A percentile compares a stretch with the other conserved stretches of the same genome.
Evolutionary conservation across 2,329 filamentous ascomycete species (phyloP).

Genomic region (Lomentospora prolificans): DNA sequence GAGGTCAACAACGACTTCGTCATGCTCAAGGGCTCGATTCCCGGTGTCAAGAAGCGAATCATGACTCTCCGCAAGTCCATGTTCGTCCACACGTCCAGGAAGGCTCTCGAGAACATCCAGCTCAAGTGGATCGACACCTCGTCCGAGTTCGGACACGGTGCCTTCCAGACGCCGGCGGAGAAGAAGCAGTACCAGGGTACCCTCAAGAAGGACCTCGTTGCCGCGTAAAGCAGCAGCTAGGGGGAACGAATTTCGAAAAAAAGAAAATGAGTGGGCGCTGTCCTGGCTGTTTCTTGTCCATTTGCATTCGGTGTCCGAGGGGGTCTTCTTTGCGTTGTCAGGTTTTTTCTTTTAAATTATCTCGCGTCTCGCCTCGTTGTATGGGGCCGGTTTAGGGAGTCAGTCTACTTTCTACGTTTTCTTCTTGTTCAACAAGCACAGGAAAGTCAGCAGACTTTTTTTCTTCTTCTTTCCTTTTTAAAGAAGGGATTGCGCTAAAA

Average conservation of each 20-base stretch:
- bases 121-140: constrained; percentile 99
- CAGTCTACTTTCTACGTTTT: background rate
- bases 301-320: background rate
- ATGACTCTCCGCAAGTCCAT: constrained; percentile 99
- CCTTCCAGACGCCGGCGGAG: constrained; percentile 96
- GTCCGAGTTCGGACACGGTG: constrained; percentile 99
- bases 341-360: background rate
- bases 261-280: background rate
- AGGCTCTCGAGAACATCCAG: constrained; percentile 96
- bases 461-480: background rate
- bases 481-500: background rate
- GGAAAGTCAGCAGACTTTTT: background rate
- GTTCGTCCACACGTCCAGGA: constrained; percentile 92
- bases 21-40: constrained; percentile 94
- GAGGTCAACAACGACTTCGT: constrained; percentile 99
- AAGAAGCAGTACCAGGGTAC: constrained; percentile 97
- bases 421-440: background rate
- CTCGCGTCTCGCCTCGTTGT: background rate
- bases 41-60: constrained; percentile 98
- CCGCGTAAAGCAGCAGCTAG: constrained; percentile 26
- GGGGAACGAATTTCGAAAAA: background rate
- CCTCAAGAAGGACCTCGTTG: constrained; percentile 89
- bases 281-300: constrained; percentile 3
- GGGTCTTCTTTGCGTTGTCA: background rate
- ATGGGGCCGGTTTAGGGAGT: background rate